Conservation (phyloP, 2,329 filamentous ascomycete genomes). For the Beauveria asiatica region DNA sequence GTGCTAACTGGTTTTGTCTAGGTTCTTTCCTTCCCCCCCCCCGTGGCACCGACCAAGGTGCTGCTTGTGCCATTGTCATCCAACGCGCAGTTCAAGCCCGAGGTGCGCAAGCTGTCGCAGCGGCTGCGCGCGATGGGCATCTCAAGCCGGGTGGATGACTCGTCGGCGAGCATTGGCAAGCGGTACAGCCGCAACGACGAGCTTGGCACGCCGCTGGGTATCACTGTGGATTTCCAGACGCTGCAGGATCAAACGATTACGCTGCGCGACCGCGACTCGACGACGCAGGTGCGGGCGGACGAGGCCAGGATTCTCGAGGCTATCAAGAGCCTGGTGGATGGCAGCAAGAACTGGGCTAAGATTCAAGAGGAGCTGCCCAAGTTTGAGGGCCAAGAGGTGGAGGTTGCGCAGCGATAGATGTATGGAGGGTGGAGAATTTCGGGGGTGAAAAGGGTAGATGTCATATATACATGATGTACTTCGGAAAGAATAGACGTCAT, state of each 20-base stretch:
- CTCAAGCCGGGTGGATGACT: slow-evolving; percentile 82
- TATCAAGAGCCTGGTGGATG: slow-evolving; percentile 46
- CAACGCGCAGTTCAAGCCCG: slow-evolving; percentile 72
- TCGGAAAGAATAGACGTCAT: background rate
- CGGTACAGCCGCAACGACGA: slow-evolving; percentile 93
- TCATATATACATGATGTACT: slow-evolving; percentile 12
- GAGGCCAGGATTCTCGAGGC: slow-evolving; percentile 73
- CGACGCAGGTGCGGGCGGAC: slow-evolving; percentile 78
- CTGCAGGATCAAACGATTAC: slow-evolving; percentile 81
- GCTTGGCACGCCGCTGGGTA: slow-evolving; percentile 84
- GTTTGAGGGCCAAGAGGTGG: slow-evolving; percentile 69
- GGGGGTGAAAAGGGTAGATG: background rate
- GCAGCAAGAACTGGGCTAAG: slow-evolving; percentile 54
- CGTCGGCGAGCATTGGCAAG: slow-evolving; percentile 86
- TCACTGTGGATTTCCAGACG: slow-evolving; percentile 95
- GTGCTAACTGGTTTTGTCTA: slow-evolving; percentile 18
- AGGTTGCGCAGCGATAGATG: slow-evolving; percentile 28
- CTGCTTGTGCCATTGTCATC: slow-evolving; percentile 82
- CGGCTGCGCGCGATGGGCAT: slow-evolving; percentile 69
- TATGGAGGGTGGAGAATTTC: background rate
- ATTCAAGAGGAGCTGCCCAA: slow-evolving; percentile 70
- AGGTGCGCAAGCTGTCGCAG: slow-evolving; percentile 62
- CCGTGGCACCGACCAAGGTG: slow-evolving; percentile 89
- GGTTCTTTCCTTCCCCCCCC: slow-evolving; percentile 47
- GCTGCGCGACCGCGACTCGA: slow-evolving; percentile 82